Evolutionary conservation across 441 rosid genomes (phyloP).

Genomic region (Manihot esculenta): DNA sequence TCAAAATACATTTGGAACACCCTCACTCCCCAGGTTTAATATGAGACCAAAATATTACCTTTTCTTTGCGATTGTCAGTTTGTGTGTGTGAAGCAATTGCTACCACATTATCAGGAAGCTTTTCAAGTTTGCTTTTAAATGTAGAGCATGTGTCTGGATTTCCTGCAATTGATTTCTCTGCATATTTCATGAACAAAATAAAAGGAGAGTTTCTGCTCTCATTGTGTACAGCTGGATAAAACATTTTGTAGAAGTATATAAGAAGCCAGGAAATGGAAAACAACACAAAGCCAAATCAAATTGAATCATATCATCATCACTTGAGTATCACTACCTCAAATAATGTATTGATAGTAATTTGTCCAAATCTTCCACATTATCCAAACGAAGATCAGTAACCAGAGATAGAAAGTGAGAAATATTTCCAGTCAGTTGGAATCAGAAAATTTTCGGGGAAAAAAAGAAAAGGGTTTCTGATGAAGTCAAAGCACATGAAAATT

Average conservation of each 20-base stretch:
- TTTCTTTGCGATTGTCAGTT: constrained; percentile 68
- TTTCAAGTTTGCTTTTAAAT: constrained; percentile 63
- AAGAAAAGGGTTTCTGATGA: constrained; percentile 4
- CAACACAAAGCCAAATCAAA: constrained; percentile 13
- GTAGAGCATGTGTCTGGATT: constrained; percentile 56
- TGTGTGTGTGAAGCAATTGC: constrained; percentile 73
- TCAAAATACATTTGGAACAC: too few relatives aligned
- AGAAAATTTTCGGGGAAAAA: constrained; percentile 7
- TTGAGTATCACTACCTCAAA: constrained; percentile 52
- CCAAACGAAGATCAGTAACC: constrained; percentile 70
- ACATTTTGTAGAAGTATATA: constrained; percentile 10
- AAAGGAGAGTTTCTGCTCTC: constrained; percentile 72
- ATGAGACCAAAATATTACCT: constrained; percentile 39
- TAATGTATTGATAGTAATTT: constrained; percentile 61
- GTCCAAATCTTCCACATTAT: constrained; percentile 60
- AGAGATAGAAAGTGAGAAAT: constrained; percentile 17
- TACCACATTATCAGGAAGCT: constrained; percentile 65
- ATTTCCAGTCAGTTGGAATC: constrained; percentile 20
- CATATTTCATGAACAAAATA: constrained; percentile 76
- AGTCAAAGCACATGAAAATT: constrained; percentile 10
- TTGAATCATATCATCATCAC: background rate
- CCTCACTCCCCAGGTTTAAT: background rate
- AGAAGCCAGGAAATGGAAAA: constrained; percentile 23
- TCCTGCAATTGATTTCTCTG: constrained; percentile 75
- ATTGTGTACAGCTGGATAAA: constrained; percentile 45